Evolutionary conservation across 345 rosid genomes (phyloP).

Genomic region (Trapa bicornis): DNA sequence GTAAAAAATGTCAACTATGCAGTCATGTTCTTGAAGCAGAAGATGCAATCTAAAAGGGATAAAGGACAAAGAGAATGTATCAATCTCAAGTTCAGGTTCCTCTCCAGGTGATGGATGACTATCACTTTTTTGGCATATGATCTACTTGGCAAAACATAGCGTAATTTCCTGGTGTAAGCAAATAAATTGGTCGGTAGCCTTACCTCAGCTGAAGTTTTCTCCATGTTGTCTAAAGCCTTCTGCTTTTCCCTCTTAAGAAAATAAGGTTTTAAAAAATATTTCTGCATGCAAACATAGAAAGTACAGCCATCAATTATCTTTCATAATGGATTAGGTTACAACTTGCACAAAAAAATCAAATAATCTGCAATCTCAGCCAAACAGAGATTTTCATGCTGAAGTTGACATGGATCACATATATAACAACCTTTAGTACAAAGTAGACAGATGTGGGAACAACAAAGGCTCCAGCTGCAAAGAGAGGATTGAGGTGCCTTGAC

Average conservation of each 20-base stretch:
- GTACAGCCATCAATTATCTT: background rate
- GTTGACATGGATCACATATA: background rate
- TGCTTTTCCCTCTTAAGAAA: slow-evolving; percentile 49
- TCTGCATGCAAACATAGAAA: slow-evolving; percentile 30
- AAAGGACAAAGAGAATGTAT: too few species aligned
- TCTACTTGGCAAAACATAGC: background rate
- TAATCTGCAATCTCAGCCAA: background rate
- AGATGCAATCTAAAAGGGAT: too few species aligned
- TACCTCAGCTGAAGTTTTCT: slow-evolving; percentile 69
- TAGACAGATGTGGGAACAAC: slow-evolving; percentile 69
- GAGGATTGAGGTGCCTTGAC: slow-evolving; percentile 40
- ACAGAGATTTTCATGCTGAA: background rate
- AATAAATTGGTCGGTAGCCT: background rate
- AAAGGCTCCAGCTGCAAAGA: slow-evolving; percentile 73
- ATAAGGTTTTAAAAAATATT: slow-evolving; percentile 69
- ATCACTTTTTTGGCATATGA: too few species aligned
- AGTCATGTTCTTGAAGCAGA: too few species aligned
- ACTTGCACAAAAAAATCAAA: too few species aligned
- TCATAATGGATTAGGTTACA: background rate
- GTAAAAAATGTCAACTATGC: background rate
- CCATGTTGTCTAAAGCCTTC: slow-evolving; percentile 58
- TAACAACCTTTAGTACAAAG: slow-evolving; percentile 74
- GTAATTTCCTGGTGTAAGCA: background rate
- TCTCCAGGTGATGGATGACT: too few species aligned
- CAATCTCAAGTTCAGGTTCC: too few species aligned